Conservation (phyloP, 805 yeast species). For the Lipomyces starkeyi region DNA sequence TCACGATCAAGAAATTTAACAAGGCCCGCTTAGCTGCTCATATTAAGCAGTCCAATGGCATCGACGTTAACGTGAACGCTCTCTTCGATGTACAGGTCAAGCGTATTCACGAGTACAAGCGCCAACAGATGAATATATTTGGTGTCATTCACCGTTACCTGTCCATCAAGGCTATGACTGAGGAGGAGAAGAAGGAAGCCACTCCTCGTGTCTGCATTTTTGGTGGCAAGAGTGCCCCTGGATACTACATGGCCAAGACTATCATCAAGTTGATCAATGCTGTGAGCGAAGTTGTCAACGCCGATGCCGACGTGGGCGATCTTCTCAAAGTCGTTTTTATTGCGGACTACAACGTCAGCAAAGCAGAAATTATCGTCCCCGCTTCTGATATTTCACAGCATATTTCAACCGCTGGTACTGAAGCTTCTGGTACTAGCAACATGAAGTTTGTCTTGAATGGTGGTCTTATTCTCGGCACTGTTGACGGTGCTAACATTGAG, state of each 20-base stretch:
- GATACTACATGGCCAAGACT: conserved; percentile 92
- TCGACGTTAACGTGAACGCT: conserved; percentile 72
- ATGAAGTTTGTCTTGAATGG: conserved; percentile 96
- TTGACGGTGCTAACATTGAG: conserved; percentile 96
- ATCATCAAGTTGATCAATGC: conserved; percentile 84
- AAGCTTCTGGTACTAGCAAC: conserved; percentile 94
- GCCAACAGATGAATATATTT: conserved; percentile 91
- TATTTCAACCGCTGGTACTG: conserved; percentile 96
- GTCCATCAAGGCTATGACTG: conserved; percentile 69
- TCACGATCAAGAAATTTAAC: conserved; percentile 68
- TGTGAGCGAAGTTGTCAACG: conserved; percentile 80
- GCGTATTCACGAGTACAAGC: conserved; percentile 93
- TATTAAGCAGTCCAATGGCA: conserved; percentile 66
- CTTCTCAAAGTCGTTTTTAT: conserved; percentile 84
- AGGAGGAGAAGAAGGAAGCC: conserved; percentile 64
- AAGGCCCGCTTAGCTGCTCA: conserved; percentile 70
- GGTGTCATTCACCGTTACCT: conserved; percentile 87
- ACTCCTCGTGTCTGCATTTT: conserved; percentile 79
- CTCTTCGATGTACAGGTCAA: conserved; percentile 92
- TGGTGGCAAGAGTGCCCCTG: conserved; percentile 98
- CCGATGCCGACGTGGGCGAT: conserved; percentile 74
- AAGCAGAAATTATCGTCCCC: conserved; percentile 89
- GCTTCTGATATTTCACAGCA: conserved; percentile 92
- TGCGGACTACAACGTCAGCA: conserved; percentile 92
- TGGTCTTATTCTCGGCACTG: conserved; percentile 92